These are phyloP conservation scores for Colletotrichum incanum DNA, from an alignment of 2,329 filamentous ascomycete genomes.

Conservation along the genomic window DNA sequence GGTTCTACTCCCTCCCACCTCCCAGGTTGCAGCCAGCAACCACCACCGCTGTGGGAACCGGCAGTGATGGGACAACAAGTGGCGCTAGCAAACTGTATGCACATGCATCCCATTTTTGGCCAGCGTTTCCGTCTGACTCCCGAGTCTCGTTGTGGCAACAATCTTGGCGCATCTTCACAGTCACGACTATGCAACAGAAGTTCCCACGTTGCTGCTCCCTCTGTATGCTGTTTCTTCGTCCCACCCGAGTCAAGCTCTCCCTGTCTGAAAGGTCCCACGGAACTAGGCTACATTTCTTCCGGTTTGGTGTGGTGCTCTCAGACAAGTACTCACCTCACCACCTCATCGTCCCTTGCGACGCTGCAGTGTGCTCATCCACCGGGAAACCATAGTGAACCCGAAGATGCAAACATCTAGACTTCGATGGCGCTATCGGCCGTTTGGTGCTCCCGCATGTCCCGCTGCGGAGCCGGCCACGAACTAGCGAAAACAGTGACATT, in stretches of 20 bases:
- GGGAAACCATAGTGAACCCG: not conserved
- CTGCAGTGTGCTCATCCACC: not conserved
- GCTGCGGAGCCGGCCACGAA: not conserved
- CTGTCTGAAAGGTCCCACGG: conserved; percentile 7
- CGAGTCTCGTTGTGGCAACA: not conserved
- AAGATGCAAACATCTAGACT: not conserved
- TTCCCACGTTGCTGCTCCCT: conserved; percentile 3
- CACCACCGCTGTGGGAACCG: not conserved
- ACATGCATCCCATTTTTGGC: conserved; percentile 18
- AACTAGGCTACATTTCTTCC: not conserved
- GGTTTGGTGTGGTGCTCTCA: not conserved
- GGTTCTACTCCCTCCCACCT: not conserved
- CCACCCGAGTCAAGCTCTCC: conserved; percentile 5
- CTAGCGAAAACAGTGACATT: not conserved
- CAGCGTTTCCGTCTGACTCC: conserved; percentile 23
- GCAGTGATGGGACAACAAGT: conserved; percentile 18
- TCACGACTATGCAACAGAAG: conserved; percentile 11
- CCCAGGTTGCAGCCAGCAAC: conserved; percentile 4
- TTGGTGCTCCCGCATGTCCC: not conserved
- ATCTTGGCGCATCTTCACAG: conserved; percentile 21
- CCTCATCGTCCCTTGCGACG: not conserved
- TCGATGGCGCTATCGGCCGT: not conserved
- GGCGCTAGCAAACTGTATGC: conserved; percentile 12
- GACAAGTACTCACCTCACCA: not conserved
- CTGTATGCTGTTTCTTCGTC: not conserved